Evolutionary conservation across 192 early-diverging fungal species (phyloP).

Genomic region (Thoreauomyces humboldtii): DNA sequence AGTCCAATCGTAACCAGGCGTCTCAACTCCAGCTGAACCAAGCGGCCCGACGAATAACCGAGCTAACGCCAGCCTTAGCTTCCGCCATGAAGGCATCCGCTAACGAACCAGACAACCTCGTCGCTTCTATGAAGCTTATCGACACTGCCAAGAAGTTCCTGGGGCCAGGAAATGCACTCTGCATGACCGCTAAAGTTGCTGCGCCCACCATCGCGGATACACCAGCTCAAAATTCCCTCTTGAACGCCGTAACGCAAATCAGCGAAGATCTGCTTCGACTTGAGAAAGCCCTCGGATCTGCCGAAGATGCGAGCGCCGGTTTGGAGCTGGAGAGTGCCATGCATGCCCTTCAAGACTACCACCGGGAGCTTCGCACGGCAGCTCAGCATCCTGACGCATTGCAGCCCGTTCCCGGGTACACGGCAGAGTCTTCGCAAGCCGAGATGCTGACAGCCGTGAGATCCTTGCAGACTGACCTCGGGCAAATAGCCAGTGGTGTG

Average conservation of each 20-base stretch:
- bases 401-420: slow-evolving; percentile 3
- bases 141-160: slow-evolving; percentile 48
- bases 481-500: slow-evolving; percentile 27
- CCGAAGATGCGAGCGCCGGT: slow-evolving; percentile 47
- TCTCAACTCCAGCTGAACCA: slow-evolving; percentile 52
- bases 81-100: slow-evolving; percentile 29
- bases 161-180: slow-evolving; percentile 29
- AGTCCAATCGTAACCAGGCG: slow-evolving; percentile 52
- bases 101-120: slow-evolving; percentile 36
- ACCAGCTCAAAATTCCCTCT: slow-evolving; percentile 34
- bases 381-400: slow-evolving; percentile 10
- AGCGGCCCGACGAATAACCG: slow-evolving; percentile 37
- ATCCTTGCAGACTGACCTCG: slow-evolving; percentile 33
- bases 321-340: slow-evolving; percentile 44
- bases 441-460: slow-evolving; percentile 30
- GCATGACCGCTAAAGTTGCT: slow-evolving; percentile 40
- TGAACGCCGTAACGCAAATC: slow-evolving; percentile 32
- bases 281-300: slow-evolving; percentile 30
- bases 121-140: slow-evolving; percentile 44
- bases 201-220: slow-evolving; percentile 46
- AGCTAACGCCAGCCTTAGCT: slow-evolving; percentile 35
- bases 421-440: slow-evolving; percentile 30
- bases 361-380: slow-evolving; percentile 34
- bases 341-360: slow-evolving; percentile 34
- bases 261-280: slow-evolving; percentile 36